Evolutionary conservation across 805 yeast genomes (phyloP), one percentile per base, ranked within the genome.

Genomic region (Naumovozyma dairenensis): DNA sequence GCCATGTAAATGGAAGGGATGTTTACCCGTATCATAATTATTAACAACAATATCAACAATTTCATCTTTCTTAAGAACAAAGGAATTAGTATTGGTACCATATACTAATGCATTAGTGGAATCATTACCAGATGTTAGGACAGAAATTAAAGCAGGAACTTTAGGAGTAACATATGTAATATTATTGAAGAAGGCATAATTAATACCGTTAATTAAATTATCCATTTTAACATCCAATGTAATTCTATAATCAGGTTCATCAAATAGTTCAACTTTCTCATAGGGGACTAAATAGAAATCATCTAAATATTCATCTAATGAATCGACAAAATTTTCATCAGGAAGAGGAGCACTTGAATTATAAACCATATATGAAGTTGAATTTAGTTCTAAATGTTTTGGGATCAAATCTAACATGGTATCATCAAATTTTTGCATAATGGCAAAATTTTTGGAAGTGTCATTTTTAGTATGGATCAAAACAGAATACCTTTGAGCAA

Each of bases 1-100:
- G 21, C 98, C 98, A 65, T 89, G 98, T 55, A 89, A 65, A 63
- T 89, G 98, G 92, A 89, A 89, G 20, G 98, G 97, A 65, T 89
- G 98, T 48, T 69, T 80, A 55, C 97, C 96, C 5, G 94, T 74
- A 60, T 89, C 98, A 39, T 63, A 63, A 61, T 86, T 87, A 67
- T 89, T 89, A 28, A 89, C 52, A 5, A 83, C 81, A 46, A 89
- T 72, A 55, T 89, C 94, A 21, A 89, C 71, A 38, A 81, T 65
- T 35, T 65, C 68, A 38, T 62, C 62, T 30, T 58, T 58, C 31
- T 55, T 48, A 70, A 89, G 63, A 12, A 89, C 84, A 53, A 70
- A 67, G 0, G 95, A 49, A 53, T 87, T 69, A 34, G 93, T 80
- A 64, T 83, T 80, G 33, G 80, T 57, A 48, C 98, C 98, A 47